Evolutionary conservation across 148 eudicot species (phyloP).

Genomic region (Tetragonia tetragonoides): DNA sequence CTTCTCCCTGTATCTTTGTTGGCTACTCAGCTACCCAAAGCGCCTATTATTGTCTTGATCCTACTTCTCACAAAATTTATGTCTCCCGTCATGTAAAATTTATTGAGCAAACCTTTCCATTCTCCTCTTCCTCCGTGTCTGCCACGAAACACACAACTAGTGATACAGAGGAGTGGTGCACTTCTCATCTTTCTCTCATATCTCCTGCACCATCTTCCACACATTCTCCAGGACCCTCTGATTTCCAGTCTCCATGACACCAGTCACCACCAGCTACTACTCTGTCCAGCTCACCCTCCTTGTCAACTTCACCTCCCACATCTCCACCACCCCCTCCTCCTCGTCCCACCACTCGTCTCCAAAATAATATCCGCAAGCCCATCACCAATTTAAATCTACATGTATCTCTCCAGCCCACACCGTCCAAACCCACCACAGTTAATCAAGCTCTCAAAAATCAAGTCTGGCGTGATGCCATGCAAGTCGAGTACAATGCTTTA

Average conservation of each 20-base stretch:
- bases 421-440: too few relatives aligned
- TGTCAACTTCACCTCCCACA: neutral
- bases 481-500: neutral
- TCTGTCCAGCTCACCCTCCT: neutral
- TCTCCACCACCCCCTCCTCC: neutral
- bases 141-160: neutral
- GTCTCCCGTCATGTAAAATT: neutral
- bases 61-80: neutral
- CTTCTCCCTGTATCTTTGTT: neutral
- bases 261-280: neutral
- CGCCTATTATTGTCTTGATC: conserved; percentile 9
- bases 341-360: neutral
- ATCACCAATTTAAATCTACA: too few relatives aligned
- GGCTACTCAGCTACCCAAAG: neutral
- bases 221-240: too few relatives aligned
- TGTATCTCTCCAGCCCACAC: too few relatives aligned
- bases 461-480: neutral
- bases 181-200: neutral
- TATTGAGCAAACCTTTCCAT: neutral
- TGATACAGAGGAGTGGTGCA: neutral
- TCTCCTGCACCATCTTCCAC: too few relatives aligned
- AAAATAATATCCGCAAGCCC: too few relatives aligned
- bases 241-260: neutral
- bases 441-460: neutral
- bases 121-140: too few relatives aligned